Percentiles rank a stretch among this genome's conserved stretches.
These are phyloP conservation scores for Puccinellia tenuiflora DNA, from an alignment of 176 grass and related monocot species.

Conservation along the genomic window DNA sequence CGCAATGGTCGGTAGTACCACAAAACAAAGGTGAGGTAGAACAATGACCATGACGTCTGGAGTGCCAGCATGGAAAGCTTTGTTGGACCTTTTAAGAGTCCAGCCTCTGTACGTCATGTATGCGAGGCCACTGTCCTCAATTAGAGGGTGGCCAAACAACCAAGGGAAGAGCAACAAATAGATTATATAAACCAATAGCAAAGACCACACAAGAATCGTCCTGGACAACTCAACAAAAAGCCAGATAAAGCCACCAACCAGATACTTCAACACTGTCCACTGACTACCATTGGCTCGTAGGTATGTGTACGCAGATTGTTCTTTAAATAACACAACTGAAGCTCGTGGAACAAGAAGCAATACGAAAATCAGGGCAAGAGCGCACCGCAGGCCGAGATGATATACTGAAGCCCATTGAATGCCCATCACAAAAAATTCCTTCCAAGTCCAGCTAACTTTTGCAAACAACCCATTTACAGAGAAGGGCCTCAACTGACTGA, in stretches of 20 bases:
- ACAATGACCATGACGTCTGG: conserved; percentile 95
- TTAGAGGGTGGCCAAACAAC: conserved; percentile 78
- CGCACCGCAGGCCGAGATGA: conserved; percentile 47
- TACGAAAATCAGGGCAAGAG: conserved; percentile 47
- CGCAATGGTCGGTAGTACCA: conserved; percentile 59
- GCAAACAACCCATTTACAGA: conserved; percentile 67
- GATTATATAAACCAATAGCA: conserved; percentile 56
- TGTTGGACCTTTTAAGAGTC: conserved; percentile 31
- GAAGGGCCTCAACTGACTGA: conserved; percentile 75
- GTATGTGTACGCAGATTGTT: conserved; percentile 41
- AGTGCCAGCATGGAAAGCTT: conserved; percentile 40
- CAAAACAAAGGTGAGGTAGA: conserved; percentile 79
- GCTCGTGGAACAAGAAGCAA: conserved; percentile 63
- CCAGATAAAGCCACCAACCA: conserved; percentile 44
- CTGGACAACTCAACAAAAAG: conserved; percentile 63
- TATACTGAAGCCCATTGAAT: conserved; percentile 79
- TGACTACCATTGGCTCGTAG: conserved; percentile 27
- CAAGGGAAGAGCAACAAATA: conserved; percentile 81
- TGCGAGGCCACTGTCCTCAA: conserved; percentile 41
- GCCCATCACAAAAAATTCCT: conserved; percentile 84
- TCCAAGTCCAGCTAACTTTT: conserved; percentile 84
- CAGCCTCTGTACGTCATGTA: conserved; percentile 87
- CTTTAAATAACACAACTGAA: conserved; percentile 45
- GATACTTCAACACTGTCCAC: conserved; percentile 32
- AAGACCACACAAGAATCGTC: conserved; percentile 53